phyloP scores from a whole-genome alignment of 768 basidiomycete genomes.

The Dendrothele bispora region DNA sequence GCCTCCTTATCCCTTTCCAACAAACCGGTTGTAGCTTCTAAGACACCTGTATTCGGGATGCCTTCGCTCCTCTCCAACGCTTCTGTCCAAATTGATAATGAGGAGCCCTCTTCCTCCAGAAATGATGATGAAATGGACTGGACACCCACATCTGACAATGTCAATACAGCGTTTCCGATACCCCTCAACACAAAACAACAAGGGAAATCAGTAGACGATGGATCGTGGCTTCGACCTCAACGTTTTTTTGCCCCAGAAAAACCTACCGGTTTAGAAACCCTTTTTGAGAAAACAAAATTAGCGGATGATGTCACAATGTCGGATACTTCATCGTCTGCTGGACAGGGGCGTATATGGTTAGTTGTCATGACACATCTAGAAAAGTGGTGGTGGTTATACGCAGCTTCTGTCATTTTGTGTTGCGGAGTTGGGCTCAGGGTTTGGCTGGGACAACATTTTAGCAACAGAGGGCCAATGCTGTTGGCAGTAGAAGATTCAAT shows the following conservation, averaged over 20 bases:
- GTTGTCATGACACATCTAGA: slow-evolving; percentile 19
- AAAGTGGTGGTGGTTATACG: slow-evolving; percentile 38
- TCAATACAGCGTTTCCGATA: slow-evolving; percentile 8
- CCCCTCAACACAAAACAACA: slow-evolving; percentile 19
- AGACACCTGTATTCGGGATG: slow-evolving; percentile 62
- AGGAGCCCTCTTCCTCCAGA: no score
- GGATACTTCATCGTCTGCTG: no score
- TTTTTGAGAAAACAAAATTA: slow-evolving; percentile 63
- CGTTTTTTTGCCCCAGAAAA: slow-evolving; percentile 77
- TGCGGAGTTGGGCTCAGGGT: slow-evolving; percentile 23
- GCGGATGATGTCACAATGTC: slow-evolving; percentile 42
- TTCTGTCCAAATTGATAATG: slow-evolving; percentile 26
- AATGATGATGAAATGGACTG: slow-evolving; percentile 73
- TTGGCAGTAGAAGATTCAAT: no score
- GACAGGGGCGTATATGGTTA: not conserved
- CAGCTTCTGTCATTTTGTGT: slow-evolving; percentile 27
- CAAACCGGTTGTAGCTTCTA: slow-evolving; percentile 50
- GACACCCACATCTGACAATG: slow-evolving; percentile 52
- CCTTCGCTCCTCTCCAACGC: slow-evolving; percentile 53
- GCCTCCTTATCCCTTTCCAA: slow-evolving; percentile 65
- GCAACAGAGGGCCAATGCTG: no score
- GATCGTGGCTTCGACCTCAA: slow-evolving; percentile 64
- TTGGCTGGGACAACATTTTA: slow-evolving; percentile 16
- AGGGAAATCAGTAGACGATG: slow-evolving; percentile 34
- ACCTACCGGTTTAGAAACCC: slow-evolving; percentile 71